Percentiles rank a stretch among this genome's conserved stretches.
Conservation (phyloP, 768 basidiomycete genomes). For the Cystofilobasidium ferigula region DNA sequence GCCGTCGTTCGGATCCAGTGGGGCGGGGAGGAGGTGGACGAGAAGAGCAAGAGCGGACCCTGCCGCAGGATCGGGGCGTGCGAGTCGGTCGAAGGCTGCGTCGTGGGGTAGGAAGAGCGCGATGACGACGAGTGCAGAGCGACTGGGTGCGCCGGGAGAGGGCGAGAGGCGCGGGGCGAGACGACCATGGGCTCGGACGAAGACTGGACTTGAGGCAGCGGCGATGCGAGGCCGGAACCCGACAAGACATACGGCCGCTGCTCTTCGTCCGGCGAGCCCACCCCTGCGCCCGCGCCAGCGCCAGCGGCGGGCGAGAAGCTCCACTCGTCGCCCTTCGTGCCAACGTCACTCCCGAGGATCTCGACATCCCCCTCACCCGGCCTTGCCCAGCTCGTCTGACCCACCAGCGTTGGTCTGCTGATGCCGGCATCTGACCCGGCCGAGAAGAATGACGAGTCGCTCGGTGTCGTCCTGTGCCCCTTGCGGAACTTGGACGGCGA, state of each 20-base stretch:
- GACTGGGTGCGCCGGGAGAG: not conserved
- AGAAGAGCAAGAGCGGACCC: slow-evolving; percentile 14
- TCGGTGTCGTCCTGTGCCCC: not conserved
- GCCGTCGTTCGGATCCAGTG: slow-evolving; percentile 19
- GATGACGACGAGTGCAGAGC: not conserved
- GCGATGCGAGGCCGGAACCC: not conserved
- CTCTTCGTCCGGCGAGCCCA: too few species aligned
- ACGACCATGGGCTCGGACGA: not conserved
- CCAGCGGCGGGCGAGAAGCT: not conserved
- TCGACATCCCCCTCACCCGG: not conserved
- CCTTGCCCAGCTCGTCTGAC: not conserved
- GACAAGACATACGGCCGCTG: not conserved
- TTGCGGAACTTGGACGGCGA: not conserved
- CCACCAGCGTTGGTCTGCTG: not conserved
- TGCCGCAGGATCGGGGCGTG: slow-evolving; percentile 1
- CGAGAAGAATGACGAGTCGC: not conserved
- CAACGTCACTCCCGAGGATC: not conserved
- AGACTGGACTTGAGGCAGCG: not conserved
- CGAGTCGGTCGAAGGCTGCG: not conserved
- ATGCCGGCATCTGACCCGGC: not conserved
- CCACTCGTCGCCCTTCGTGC: not conserved
- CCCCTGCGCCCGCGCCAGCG: too few species aligned
- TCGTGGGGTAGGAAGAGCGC: not conserved
- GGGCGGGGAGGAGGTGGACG: not conserved
- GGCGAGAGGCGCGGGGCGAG: not conserved